Base-by-base conservation (phyloP, 2,329 filamentous ascomycete genomes). In the Microcyclosporella mali region DNA sequence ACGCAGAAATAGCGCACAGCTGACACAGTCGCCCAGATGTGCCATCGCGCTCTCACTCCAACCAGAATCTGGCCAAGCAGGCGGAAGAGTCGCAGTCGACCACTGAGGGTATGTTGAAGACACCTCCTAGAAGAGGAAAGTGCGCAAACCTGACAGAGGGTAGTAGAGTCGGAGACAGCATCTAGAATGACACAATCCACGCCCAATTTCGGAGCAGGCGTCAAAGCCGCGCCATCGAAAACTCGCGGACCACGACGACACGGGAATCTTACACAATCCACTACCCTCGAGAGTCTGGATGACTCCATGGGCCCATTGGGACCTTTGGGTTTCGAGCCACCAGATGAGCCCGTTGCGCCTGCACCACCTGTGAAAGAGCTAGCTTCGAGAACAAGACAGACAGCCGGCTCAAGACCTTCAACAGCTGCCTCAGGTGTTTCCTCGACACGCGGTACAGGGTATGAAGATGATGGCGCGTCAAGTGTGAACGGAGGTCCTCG, bases 271-370 rank as follows among this genome's bases (percentile, higher is more conserved):
- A 78, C 84, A 16, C 85, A 89, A 62, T 79, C 84, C 21, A 88
- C 85, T 35, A 82, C 81, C 41, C 82, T 90, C 47, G 81, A 90
- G 67, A 83, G 82, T 48, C 82, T 87, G 53, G 84, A 88, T 61
- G 60, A 63, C 36, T 83, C 84, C 43, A 76, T 89, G 34, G 87
- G 86, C 1, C 86, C 86, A 16, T 71, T 94, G 39, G 86, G 86
- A 45, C 82, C 81, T 41, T 66, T 82, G 19, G 77, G 78, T 39
- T 58, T 66, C 28, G 64, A 69, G 41, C 60, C 65, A 18, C 54
- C 61, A 43, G 77, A 80, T 41, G 73, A 78, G 47, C 84, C 84
- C 44, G 84, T 84, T n/a, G 81, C 70, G 29, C 62, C 62, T 6
- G 47, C 53, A 33, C 77, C 77, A 27, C 78, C 78, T 11, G 73